Evolutionary conservation across 108 stramenopile genomes (phyloP), one percentile per base, ranked within the genome.

Genomic region (Nannochloropsis salina): DNA sequence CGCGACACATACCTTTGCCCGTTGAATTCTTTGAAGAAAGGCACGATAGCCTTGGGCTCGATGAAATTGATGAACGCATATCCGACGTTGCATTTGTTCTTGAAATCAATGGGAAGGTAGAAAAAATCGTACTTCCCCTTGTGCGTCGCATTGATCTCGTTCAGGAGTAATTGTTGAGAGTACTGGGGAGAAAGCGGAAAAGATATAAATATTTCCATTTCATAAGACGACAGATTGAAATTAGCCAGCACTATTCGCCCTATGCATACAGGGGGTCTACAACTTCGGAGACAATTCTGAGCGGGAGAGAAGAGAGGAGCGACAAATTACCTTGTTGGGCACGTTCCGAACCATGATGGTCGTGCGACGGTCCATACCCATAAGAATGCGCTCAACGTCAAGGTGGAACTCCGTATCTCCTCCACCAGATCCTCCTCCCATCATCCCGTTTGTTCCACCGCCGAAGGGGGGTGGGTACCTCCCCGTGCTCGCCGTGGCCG

Each of bases 301-400:
- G 47, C 12, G 15, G 61, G 61, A 8, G 5, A n/a, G 61, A 1
- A 74, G 61, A 5, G n/a, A 74, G 8, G 20, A 74, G n/a, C n/a
- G n/a, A 4, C 6, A 74, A 74, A 15, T n/a, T 74, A 74, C 61
- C 90, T 99, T 99, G 94, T 99, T 99, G 41, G 98, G 98, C 84
- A 99, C 98, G 88, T 99, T 99, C 81, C 97, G 94, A 42, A 99
- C 95, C 98, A 99, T 99, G 80, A 99, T 90, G 15, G 98, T 98
- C 21, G 98, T 97, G 83, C 98, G 92, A n/a, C 90, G 88, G 90
- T 99, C 98, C 83, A 85, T 18, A 8, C 88, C 88, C 44, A 85
- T 85, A 1, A 83, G 42, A 21, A 88, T 85, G 82, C 84, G 84
- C 84, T 88, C 84, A 8, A 88, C 80, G 82, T 88, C 88, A 42